Base-by-base conservation (phyloP, 495 filamentous ascomycete species). In the Delitschia confertaspora region DNA sequence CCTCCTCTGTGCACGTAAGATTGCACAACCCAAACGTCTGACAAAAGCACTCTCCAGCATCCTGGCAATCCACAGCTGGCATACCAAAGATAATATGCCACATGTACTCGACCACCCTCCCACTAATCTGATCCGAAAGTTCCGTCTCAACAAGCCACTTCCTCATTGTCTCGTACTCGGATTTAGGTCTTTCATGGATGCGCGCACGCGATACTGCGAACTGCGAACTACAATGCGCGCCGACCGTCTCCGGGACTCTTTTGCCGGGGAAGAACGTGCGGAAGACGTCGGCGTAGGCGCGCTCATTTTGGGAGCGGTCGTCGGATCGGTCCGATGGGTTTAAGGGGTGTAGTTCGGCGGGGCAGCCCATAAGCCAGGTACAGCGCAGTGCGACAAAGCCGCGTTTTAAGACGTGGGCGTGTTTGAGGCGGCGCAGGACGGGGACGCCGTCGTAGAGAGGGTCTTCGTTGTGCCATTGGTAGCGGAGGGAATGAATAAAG, bases 401-500 rank as follows among this genome's bases (percentile, higher is more conserved):
- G 20, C 47, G 41, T 16, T 40, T 43, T 27, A 34, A 16, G 10
- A 58, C 51, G 16, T 51, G 45, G 6, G 23, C 7, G 3, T 54
- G 34, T 20, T 38, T 45, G 14, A 58, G 51, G 5, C 31, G 19
- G 27, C 38, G 38, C 13, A 58, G 49, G 7, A 51, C 45, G 2
- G 55, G 55, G 19, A 55, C 42, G 20, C 55, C 55, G 23, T 58
- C 55, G 31, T 57, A 57, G 49, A 57, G 48, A n/a, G 53, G 53
- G 27, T 57, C 53, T 42, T 57, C 53, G 48, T 75, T 73, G 55
- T 83, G 79, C 79, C 79, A 82, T 58, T 77, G 69, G 54, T 71
- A 78, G 38, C 74, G 73, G 33, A 70, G 58, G 20, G 73, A 68
- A 56, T 83, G 79, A 34, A 76, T 64, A 59, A 82, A 82, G 46